Evolutionary conservation across 192 early-diverging fungal genomes (phyloP).

Genomic region (Rhizoclosmatium globosum): DNA sequence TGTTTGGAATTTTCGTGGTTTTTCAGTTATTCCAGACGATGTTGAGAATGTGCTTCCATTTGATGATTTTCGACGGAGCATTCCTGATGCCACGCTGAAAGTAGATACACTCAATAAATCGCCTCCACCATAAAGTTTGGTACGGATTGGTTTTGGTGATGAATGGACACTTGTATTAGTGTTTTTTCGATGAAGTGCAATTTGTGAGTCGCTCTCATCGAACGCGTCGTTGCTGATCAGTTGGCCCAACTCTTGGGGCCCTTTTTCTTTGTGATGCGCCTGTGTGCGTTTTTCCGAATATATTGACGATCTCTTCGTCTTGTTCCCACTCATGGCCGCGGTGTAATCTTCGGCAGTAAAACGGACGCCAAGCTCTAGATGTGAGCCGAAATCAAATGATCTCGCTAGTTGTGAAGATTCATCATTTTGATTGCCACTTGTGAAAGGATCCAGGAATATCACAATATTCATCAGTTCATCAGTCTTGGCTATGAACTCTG

Average conservation of each 20-base stretch:
- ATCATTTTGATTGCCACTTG: not conserved
- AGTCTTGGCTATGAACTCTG: constrained; percentile 1
- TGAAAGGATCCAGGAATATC: not conserved
- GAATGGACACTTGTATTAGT: too few species aligned
- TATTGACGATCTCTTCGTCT: not conserved
- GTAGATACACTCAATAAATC: too few species aligned
- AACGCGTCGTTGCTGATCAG: too few species aligned
- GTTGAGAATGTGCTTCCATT: not conserved
- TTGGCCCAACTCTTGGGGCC: too few species aligned
- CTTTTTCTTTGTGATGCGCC: too few species aligned
- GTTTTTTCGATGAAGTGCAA: too few species aligned
- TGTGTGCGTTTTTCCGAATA: not conserved
- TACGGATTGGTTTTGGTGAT: too few species aligned
- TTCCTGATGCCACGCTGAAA: too few species aligned
- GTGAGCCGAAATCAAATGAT: not conserved
- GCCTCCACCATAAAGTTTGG: too few species aligned
- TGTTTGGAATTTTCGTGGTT: too few species aligned
- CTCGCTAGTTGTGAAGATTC: not conserved
- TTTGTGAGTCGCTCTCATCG: too few species aligned
- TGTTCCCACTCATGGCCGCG: constrained; percentile 21
- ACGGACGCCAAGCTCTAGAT: constrained; percentile 3
- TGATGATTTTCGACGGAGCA: too few species aligned
- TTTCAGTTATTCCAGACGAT: not conserved
- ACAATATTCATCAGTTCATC: not conserved
- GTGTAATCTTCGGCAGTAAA: constrained; percentile 14